Evolutionary conservation across 495 filamentous ascomycete species (phyloP).

Genomic region (Neohortaea acidophila): DNA sequence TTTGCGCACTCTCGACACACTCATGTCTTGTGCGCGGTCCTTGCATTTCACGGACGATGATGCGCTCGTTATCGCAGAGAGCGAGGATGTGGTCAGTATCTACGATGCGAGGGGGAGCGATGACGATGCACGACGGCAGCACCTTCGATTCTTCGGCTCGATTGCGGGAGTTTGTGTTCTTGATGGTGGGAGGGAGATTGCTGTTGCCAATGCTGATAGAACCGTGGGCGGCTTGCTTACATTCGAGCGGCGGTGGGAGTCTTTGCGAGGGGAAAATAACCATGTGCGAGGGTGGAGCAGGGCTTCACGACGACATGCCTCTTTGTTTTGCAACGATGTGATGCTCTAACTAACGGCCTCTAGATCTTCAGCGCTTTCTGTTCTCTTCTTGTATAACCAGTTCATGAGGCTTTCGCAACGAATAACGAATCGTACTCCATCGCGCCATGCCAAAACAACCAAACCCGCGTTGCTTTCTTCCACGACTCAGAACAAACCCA

Average conservation of each 20-base stretch:
- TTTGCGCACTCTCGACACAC: constrained; percentile 50
- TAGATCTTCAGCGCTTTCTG: too few relatives aligned
- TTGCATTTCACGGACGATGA: constrained; percentile 72
- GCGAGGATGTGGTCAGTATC: constrained; percentile 66
- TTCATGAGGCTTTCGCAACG: too few relatives aligned
- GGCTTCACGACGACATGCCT: too few relatives aligned
- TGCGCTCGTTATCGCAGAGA: constrained; percentile 60
- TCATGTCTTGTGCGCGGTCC: constrained; percentile 63
- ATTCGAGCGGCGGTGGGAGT: constrained; percentile 56
- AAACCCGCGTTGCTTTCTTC: too few relatives aligned
- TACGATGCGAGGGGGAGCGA: constrained; percentile 45
- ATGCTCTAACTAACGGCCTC: too few relatives aligned
- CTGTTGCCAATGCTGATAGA: constrained; percentile 59
- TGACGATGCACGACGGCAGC: constrained; percentile 50
- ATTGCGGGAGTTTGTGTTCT: constrained; percentile 63
- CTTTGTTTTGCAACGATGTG: too few relatives aligned
- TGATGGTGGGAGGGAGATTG: constrained; percentile 54
- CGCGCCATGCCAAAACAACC: too few relatives aligned
- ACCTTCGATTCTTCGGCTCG: constrained; percentile 73
- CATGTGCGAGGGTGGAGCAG: too few relatives aligned
- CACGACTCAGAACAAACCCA: too few relatives aligned
- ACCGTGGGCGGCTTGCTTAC: constrained; percentile 68
- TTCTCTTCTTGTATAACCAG: too few relatives aligned
- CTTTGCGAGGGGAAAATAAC: too few relatives aligned
- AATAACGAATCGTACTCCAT: too few relatives aligned